phyloP scores from a whole-genome alignment of 2,329 filamentous ascomycete genomes.

The Diaporthe eres region DNA sequence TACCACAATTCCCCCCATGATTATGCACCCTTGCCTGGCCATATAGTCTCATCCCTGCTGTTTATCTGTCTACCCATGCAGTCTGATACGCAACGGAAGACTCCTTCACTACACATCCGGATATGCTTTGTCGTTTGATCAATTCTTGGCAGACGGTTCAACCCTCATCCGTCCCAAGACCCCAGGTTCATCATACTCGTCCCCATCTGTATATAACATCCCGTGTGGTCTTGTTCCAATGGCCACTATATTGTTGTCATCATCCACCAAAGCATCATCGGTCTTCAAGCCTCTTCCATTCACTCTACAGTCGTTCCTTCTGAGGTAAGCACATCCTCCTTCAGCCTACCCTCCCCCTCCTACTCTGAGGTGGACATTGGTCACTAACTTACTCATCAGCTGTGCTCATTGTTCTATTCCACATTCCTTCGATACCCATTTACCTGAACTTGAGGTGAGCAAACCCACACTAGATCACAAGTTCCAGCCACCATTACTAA shows the following conservation, averaged over 20 bases:
- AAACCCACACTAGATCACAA: background rate
- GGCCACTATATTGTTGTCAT: constrained; percentile 50
- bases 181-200: constrained; percentile 14
- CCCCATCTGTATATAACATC: constrained; percentile 56
- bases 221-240: constrained; percentile 45
- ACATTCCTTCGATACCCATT: constrained; percentile 54
- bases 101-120: constrained; percentile 55
- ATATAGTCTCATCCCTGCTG: constrained; percentile 39
- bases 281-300: constrained; percentile 53
- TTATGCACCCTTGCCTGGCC: constrained; percentile 19
- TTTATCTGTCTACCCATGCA: constrained; percentile 51
- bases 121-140: constrained; percentile 48
- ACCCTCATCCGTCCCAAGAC: constrained; percentile 40
- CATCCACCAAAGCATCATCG: constrained; percentile 49
- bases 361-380: constrained; percentile 27
- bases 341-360: background rate
- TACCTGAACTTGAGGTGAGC: constrained; percentile 54
- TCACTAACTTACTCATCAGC: constrained; percentile 52
- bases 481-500: constrained; percentile 39
- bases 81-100: constrained; percentile 59
- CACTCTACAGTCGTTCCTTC: constrained; percentile 59
- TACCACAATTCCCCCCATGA: constrained; percentile 3
- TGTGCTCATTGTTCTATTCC: constrained; percentile 64
- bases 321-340: constrained; percentile 56
- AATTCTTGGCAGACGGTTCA: constrained; percentile 49